Conservation (phyloP, 2,329 filamentous ascomycete genomes). For the Allantophomopsis lycopodina region DNA sequence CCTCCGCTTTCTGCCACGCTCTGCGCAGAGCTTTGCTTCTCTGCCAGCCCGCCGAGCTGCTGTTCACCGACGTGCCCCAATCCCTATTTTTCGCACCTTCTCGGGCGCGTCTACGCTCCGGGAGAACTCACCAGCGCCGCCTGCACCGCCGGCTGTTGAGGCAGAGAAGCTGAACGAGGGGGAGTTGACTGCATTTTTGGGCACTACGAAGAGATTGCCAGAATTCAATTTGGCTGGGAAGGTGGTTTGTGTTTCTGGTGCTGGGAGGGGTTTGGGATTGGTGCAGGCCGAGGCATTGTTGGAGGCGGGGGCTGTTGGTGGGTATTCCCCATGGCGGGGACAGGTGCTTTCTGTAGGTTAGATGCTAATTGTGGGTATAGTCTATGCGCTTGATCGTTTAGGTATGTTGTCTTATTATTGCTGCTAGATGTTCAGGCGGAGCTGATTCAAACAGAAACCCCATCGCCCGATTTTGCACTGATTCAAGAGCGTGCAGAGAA, state of each 20-base stretch:
- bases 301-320: constrained; percentile 59
- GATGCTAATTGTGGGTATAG: constrained; percentile 4
- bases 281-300: constrained; percentile 60
- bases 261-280: constrained; percentile 58
- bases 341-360: not conserved
- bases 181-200: not conserved
- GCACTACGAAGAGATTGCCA: constrained; percentile 25
- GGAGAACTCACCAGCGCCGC: too few relatives aligned
- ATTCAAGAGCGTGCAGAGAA: constrained; percentile 44
- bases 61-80: too few relatives aligned
- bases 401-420: constrained; percentile 8
- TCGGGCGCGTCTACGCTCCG: too few relatives aligned
- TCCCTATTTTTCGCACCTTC: too few relatives aligned
- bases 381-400: constrained; percentile 28
- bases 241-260: constrained; percentile 58
- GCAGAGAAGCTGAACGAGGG: too few relatives aligned
- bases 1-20: too few relatives aligned
- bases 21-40: too few relatives aligned
- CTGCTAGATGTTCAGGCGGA: constrained; percentile 1
- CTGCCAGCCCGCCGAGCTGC: too few relatives aligned
- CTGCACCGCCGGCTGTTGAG: too few relatives aligned
- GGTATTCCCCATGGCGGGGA: constrained; percentile 5
- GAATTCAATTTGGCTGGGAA: constrained; percentile 60
- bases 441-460: constrained; percentile 22
- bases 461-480: constrained; percentile 41